Evolutionary conservation across 768 basidiomycete species (phyloP).

Genomic region (Galerina sulciceps): DNA sequence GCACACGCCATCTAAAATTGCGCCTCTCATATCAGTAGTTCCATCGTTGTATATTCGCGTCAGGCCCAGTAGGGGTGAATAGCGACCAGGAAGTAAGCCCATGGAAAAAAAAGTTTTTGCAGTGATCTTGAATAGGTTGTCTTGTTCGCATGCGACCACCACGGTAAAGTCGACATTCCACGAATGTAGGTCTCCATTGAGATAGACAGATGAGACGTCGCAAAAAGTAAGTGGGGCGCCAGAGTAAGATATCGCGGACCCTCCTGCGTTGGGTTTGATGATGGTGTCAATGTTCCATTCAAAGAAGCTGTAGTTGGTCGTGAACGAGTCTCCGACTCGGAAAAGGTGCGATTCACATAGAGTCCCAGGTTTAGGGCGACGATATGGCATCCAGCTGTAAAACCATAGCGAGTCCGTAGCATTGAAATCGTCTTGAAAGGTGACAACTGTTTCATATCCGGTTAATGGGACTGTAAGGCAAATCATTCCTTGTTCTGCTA

Average conservation of each 20-base stretch:
- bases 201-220: slow-evolving; percentile 25
- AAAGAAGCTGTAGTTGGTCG: slow-evolving; percentile 29
- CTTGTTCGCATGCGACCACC: slow-evolving; percentile 18
- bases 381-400: slow-evolving; percentile 23
- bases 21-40: slow-evolving; percentile 9
- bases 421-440: slow-evolving; percentile 28
- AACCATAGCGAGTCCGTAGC: slow-evolving; percentile 27
- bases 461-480: slow-evolving; percentile 22
- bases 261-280: slow-evolving; percentile 24
- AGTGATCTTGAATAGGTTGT: slow-evolving; percentile 15
- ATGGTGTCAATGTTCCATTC: slow-evolving; percentile 27
- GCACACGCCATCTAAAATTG: slow-evolving; percentile 8
- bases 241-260: slow-evolving; percentile 24
- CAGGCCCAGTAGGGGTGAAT: slow-evolving; percentile 17
- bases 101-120: slow-evolving; percentile 20
- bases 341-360: slow-evolving; percentile 30
- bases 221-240: slow-evolving; percentile 28
- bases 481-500: background rate
- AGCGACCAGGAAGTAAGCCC: slow-evolving; percentile 20
- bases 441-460: slow-evolving; percentile 29
- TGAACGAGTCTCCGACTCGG: slow-evolving; percentile 28
- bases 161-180: slow-evolving; percentile 25
- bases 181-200: slow-evolving; percentile 21
- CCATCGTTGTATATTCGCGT: slow-evolving; percentile 10
- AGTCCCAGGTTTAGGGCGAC: slow-evolving; percentile 23